Conservation (phyloP, 495 filamentous ascomycete species). For the Penicillium dipodomyicola region DNA sequence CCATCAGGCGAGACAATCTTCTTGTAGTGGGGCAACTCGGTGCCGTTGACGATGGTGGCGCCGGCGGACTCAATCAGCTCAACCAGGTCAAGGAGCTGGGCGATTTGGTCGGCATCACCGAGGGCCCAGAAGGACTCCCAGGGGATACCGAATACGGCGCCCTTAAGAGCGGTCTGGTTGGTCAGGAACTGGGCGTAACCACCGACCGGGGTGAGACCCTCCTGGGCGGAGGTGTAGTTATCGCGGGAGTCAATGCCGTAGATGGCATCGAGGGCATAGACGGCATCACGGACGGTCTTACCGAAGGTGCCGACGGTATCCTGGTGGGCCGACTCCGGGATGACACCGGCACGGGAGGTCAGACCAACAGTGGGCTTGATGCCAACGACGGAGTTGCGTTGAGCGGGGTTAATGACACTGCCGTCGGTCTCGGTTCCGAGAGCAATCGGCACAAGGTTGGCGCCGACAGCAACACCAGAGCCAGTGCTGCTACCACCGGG, state of each 20-base stretch:
- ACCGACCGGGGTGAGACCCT: slow-evolving; percentile 48
- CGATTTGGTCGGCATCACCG: slow-evolving; percentile 51
- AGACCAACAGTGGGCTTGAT: slow-evolving; percentile 69
- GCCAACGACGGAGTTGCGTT: slow-evolving; percentile 53
- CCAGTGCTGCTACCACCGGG: slow-evolving; percentile 66
- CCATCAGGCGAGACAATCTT: slow-evolving; percentile 59
- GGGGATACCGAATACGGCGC: slow-evolving; percentile 66
- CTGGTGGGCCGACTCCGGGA: slow-evolving; percentile 64
- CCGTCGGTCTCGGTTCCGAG: slow-evolving; percentile 76
- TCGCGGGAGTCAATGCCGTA: slow-evolving; percentile 58
- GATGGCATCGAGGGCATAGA: slow-evolving; percentile 64
- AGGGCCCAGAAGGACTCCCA: slow-evolving; percentile 67
- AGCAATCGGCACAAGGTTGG: slow-evolving; percentile 60
- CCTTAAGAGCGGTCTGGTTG: slow-evolving; percentile 51
- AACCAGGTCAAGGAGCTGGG: slow-evolving; percentile 52
- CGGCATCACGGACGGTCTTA: slow-evolving; percentile 63
- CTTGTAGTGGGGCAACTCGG: slow-evolving; percentile 62
- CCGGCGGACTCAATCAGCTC: slow-evolving; percentile 56
- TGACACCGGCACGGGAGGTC: slow-evolving; percentile 59
- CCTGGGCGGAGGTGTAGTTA: slow-evolving; percentile 58
- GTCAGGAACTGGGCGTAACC: slow-evolving; percentile 58
- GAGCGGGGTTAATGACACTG: slow-evolving; percentile 68
- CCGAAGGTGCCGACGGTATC: slow-evolving; percentile 68
- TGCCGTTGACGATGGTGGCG: slow-evolving; percentile 66
- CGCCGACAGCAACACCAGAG: slow-evolving; percentile 58